These are phyloP conservation scores for Skeletonema potamos DNA, from an alignment of 108 stramenopile genomes.

Conservation along the genomic window DNA sequence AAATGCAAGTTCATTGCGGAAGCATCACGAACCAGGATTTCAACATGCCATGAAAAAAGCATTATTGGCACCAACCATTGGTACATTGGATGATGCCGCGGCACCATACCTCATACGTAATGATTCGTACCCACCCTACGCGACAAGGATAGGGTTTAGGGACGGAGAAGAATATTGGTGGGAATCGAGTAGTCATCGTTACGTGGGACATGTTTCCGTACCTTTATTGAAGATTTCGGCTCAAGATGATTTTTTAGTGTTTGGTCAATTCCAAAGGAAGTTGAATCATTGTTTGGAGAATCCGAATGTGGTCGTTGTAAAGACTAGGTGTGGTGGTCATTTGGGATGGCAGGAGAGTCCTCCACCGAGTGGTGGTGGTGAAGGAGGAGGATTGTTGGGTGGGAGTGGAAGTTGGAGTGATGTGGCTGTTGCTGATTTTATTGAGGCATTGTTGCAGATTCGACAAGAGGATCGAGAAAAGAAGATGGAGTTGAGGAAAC, in stretches of 20 bases:
- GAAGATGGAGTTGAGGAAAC: background rate
- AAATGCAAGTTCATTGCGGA: constrained; percentile 23
- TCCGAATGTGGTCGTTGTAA: constrained; percentile 82
- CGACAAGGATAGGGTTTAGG: constrained; percentile 59
- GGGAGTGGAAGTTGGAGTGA: constrained; percentile 81
- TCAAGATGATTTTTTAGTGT: constrained; percentile 79
- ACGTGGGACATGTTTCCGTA: constrained; percentile 69
- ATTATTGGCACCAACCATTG: constrained; percentile 59
- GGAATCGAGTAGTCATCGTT: constrained; percentile 69
- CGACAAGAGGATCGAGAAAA: constrained; percentile 34
- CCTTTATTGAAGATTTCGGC: constrained; percentile 76
- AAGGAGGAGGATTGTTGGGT: constrained; percentile 27
- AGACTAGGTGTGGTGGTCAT: constrained; percentile 86
- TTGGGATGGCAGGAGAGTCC: constrained; percentile 87
- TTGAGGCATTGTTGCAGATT: constrained; percentile 65
- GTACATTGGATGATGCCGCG: constrained; percentile 59
- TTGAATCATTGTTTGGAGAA: constrained; percentile 70
- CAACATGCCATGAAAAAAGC: constrained; percentile 49
- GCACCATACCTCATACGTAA: constrained; percentile 71
- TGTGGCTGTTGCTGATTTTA: constrained; percentile 79
- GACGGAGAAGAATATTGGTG: constrained; percentile 72
- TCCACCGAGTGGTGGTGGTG: constrained; percentile 28
- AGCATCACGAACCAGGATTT: constrained; percentile 58
- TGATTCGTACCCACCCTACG: constrained; percentile 66
- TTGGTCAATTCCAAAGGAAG: constrained; percentile 48